Percentiles rank a stretch among this genome's conserved stretches.
These are phyloP conservation scores for Monosporascus sp. DNA, from an alignment of 2,329 filamentous ascomycete genomes.

Conservation along the genomic window DNA sequence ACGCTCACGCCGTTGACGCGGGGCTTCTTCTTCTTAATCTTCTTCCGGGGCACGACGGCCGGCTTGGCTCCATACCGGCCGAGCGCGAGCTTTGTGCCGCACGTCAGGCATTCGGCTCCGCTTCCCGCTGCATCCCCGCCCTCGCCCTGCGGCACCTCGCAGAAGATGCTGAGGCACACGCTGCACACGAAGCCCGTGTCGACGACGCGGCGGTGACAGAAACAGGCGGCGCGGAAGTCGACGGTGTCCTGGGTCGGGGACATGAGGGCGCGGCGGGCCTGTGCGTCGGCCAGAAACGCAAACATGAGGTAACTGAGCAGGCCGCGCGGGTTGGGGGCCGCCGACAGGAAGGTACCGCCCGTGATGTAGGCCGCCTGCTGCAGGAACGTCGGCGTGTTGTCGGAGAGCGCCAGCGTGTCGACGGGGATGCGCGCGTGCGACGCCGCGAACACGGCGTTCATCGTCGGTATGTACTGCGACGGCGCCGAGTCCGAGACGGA, in stretches of 20 bases:
- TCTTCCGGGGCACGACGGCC: conserved; percentile 68
- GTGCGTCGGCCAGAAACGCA: conserved; percentile 68
- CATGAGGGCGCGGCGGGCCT: conserved; percentile 58
- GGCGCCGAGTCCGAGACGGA: conserved; percentile 82
- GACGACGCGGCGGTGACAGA: conserved; percentile 87
- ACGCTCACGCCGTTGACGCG: conserved; percentile 41
- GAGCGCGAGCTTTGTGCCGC: conserved; percentile 72
- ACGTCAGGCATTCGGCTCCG: conserved; percentile 70
- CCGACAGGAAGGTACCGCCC: conserved; percentile 48
- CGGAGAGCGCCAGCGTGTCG: conserved; percentile 82
- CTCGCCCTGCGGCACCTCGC: conserved; percentile 49
- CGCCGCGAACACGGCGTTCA: conserved; percentile 97
- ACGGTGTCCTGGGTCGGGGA: conserved; percentile 78
- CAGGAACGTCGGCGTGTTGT: conserved; percentile 82
- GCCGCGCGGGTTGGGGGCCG: conserved; percentile 55
- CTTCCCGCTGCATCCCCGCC: background rate
- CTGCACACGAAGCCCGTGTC: conserved; percentile 94
- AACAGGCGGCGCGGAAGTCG: conserved; percentile 97
- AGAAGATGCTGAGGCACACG: conserved; percentile 93
- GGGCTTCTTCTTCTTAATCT: conserved; percentile 64
- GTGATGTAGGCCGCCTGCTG: conserved; percentile 76
- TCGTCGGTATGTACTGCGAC: conserved; percentile 93
- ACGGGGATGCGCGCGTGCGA: conserved; percentile 83
- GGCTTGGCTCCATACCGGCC: conserved; percentile 71
- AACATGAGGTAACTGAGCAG: conserved; percentile 93